phyloP scores from a whole-genome alignment of 192 early-diverging fungal species.

The Coemansia umbellata region DNA sequence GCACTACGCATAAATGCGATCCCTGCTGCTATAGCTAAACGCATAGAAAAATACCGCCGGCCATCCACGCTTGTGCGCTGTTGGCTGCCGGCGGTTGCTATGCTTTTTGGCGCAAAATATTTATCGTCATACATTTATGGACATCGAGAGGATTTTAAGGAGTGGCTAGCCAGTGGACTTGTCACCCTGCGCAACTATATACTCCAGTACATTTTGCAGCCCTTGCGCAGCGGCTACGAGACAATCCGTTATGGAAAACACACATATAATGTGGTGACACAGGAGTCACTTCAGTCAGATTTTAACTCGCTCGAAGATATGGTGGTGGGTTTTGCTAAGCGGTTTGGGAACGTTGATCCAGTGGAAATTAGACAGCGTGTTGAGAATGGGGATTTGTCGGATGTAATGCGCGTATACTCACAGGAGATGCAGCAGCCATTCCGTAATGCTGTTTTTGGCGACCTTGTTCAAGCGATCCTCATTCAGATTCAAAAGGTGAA shows the following conservation, averaged over 20 bases:
- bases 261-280: constrained; percentile 70
- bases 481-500: constrained; percentile 93
- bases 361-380: constrained; percentile 54
- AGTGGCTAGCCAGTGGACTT: constrained; percentile 49
- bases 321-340: constrained; percentile 77
- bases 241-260: constrained; percentile 80
- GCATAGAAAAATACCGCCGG: constrained; percentile 34
- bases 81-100: constrained; percentile 62
- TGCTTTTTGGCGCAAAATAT: constrained; percentile 46
- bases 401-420: constrained; percentile 77
- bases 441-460: constrained; percentile 54
- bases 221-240: constrained; percentile 64
- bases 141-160: constrained; percentile 52
- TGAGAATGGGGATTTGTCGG: constrained; percentile 72
- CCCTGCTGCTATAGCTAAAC: background rate
- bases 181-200: constrained; percentile 63
- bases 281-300: constrained; percentile 73
- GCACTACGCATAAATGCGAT: constrained; percentile 11
- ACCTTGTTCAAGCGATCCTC: constrained; percentile 66
- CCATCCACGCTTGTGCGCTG: constrained; percentile 54
- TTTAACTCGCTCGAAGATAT: constrained; percentile 84
- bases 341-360: constrained; percentile 53
- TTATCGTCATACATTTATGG: constrained; percentile 48
- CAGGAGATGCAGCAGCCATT: constrained; percentile 60
- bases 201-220: constrained; percentile 74